A percentile compares a stretch with the other conserved stretches of the same genome.
Evolutionary conservation across 2,329 filamentous ascomycete species (phyloP).

Genomic region (Rhynchosporium agropyri): DNA sequence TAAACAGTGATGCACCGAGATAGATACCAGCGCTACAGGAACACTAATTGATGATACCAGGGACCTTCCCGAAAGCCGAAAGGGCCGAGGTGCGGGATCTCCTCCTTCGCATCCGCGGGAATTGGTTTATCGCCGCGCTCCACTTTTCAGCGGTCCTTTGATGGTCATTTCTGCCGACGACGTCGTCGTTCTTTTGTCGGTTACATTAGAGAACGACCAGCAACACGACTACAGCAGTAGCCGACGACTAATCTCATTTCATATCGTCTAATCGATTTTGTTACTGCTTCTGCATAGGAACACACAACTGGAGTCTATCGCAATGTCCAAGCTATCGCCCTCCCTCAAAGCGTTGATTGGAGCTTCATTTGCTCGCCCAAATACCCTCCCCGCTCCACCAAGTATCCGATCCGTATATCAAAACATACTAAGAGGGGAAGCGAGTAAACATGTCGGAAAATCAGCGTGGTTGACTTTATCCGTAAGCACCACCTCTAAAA

Average conservation of each 20-base stretch:
- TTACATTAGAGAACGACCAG: too few relatives aligned
- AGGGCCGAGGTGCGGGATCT: too few relatives aligned
- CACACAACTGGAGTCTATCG: background rate
- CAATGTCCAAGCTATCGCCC: conserved; percentile 74
- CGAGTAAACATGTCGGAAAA: conserved; percentile 60
- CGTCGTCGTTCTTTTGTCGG: too few relatives aligned
- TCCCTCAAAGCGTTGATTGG: conserved; percentile 75
- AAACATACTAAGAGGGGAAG: conserved; percentile 64
- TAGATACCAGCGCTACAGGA: conserved; percentile 3
- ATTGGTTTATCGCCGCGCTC: background rate
- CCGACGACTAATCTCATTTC: background rate
- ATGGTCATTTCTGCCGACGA: too few relatives aligned
- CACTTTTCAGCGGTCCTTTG: background rate
- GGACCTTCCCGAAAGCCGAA: too few relatives aligned
- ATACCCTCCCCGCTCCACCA: conserved; percentile 64
- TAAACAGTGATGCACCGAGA: background rate
- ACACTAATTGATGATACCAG: too few relatives aligned
- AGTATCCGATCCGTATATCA: conserved; percentile 67
- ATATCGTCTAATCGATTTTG: background rate
- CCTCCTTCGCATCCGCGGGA: too few relatives aligned
- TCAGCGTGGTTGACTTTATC: conserved; percentile 69
- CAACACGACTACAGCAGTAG: too few relatives aligned
- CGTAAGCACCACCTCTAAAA: conserved; percentile 44
- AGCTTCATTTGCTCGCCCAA: conserved; percentile 66
- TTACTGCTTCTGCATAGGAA: background rate